Evolutionary conservation across 2,329 filamentous ascomycete species (phyloP), one percentile per base, ranked within the genome.

Genomic region (Nannizzia gypsea): DNA sequence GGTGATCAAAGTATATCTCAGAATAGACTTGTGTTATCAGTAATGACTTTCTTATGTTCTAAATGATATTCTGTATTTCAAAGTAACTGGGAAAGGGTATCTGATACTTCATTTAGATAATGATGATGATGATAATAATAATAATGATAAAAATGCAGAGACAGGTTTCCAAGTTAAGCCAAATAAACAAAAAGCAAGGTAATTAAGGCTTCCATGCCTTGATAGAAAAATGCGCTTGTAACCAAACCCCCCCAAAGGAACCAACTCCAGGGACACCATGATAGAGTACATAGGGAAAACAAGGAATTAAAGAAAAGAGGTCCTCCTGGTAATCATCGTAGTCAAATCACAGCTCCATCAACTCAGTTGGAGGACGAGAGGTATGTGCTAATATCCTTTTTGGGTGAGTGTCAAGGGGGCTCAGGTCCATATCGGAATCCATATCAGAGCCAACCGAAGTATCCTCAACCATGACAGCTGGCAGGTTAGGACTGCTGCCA

Each of bases 401-500:
- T 6, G 73, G 68, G 9, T 70, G 67, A 57, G 68, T 71, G 56
- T 80, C 79, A 60, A 77, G 72, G 0, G 69, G 70, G 56, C 73
- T 74, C 58, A 71, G 66, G 4, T 74, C 74, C 44, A 73, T 62
- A 31, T 81, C 80, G 61, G 78, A 66, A n/a, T 73, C 67, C n/a
- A 73, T 75, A 1, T 77, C 74, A 28, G 69, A 74, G 34, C 71
- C 73, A 15, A 69, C 50, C 1, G 75, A 82, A 11, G 80, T 83
- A 69, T 86, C 83, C 68, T 84, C 82, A 1, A 86, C 82, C 67
- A 82, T 80, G 40, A 86, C 84, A 1, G 81, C 82, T 1, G 83
- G 83, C 42, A 86, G 69, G 63, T 78, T 74, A 0, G 82, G 81
- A 60, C 78, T 82, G 61, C 80, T 74, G 1, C 83, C 83, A 64